phyloP scores from a whole-genome alignment of 495 filamentous ascomycete genomes.

The Neurospora sp. region DNA sequence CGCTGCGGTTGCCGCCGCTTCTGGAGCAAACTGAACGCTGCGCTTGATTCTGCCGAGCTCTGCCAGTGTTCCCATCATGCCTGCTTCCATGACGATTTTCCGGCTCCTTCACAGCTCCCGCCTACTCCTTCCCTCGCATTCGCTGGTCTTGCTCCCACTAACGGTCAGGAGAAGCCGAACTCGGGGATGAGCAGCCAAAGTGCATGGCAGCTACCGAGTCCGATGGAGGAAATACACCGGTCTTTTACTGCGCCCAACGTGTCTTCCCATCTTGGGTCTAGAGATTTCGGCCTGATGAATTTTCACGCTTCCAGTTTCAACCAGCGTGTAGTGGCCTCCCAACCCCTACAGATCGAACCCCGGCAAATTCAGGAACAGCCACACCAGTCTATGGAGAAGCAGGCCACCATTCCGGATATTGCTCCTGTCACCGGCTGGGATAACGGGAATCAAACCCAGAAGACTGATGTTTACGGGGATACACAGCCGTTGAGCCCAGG shows the following conservation, averaged over 20 bases:
- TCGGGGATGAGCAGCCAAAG: constrained; percentile 17
- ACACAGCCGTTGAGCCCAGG: constrained; percentile 40
- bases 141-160: constrained; percentile 4
- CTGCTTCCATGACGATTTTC: constrained; percentile 52
- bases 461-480: constrained; percentile 12
- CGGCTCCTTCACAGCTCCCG: constrained; percentile 13
- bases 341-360: constrained; percentile 11
- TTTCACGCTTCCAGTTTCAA: constrained; percentile 14
- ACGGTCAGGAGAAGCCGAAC: constrained; percentile 36
- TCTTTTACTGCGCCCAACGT: constrained; percentile 22
- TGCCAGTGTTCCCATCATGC: constrained; percentile 68
- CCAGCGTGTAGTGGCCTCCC: constrained; percentile 7
- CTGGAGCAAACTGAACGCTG: constrained; percentile 38
- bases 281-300: constrained; percentile 25
- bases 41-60: constrained; percentile 31
- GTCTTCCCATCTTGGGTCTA: constrained; percentile 20
- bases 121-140: constrained; percentile 8
- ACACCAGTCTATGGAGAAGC: background rate
- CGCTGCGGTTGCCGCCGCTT: constrained; percentile 59
- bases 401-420: background rate
- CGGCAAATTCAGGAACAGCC: constrained; percentile 6
- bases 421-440: constrained; percentile 21
- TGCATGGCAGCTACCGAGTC: constrained; percentile 32
- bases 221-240: constrained; percentile 24
- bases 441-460: constrained; percentile 28